Evolutionary conservation across 1,284 basidiomycete species (phyloP).

Genomic region (Malassezia slooffiae): DNA sequence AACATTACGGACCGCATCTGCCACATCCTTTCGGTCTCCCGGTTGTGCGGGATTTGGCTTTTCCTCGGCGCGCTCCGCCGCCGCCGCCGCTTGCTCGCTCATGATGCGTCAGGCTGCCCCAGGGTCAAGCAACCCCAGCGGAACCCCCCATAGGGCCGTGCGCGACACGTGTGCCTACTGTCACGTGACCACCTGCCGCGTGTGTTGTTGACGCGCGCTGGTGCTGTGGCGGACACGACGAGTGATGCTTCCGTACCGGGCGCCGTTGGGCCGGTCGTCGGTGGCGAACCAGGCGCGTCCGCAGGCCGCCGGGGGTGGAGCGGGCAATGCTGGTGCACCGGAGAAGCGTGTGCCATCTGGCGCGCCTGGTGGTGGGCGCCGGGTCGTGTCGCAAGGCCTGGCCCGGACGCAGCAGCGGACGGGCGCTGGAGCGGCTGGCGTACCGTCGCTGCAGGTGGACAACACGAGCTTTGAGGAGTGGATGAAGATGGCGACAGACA

Average conservation of each 20-base stretch:
- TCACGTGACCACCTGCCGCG: too few species aligned
- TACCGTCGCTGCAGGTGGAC: slow-evolving; percentile 32
- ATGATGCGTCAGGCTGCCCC: too few species aligned
- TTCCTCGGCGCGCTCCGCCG: too few species aligned
- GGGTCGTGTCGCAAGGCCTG: slow-evolving; percentile 13
- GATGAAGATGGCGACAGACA: slow-evolving; percentile 99
- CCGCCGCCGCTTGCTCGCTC: too few species aligned
- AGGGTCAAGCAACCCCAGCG: too few species aligned
- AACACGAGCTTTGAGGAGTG: slow-evolving; percentile 64
- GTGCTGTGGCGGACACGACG: too few species aligned
- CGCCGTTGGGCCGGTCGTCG: slow-evolving; percentile 7
- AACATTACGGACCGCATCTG: background rate
- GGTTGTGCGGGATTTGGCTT: too few species aligned
- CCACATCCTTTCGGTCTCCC: too few species aligned
- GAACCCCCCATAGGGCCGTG: too few species aligned
- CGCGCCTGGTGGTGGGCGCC: background rate
- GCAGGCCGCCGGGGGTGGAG: background rate
- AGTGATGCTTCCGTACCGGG: slow-evolving; percentile 16
- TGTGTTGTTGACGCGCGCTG: too few species aligned
- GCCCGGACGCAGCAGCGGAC: slow-evolving; percentile 9
- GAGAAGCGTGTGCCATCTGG: slow-evolving; percentile 5
- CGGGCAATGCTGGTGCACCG: background rate
- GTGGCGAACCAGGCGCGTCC: too few species aligned
- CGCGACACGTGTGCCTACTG: too few species aligned
- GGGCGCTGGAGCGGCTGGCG: slow-evolving; percentile 8